Evolutionary conservation across 2,329 filamentous ascomycete genomes (phyloP).

Genomic region (Calonectria pseudoturangicola): DNA sequence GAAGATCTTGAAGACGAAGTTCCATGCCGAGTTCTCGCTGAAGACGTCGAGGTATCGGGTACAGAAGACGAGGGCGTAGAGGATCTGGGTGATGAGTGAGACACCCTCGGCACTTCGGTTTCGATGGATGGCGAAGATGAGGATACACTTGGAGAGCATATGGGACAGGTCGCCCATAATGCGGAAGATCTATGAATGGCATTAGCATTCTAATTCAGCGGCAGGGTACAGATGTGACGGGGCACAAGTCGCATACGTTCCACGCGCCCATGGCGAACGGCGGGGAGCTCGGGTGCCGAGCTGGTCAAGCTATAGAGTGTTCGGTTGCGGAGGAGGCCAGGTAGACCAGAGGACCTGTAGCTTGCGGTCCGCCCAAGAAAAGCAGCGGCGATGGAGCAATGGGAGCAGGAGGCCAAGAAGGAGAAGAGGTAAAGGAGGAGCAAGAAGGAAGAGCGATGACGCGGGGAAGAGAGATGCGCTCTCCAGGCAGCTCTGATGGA

Average conservation of each 20-base stretch:
- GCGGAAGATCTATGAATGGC: constrained; percentile 76
- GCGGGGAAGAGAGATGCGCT: constrained; percentile 43
- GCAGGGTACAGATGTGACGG: background rate
- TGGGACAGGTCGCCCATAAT: constrained; percentile 90
- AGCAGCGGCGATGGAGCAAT: background rate
- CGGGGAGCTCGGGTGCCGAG: constrained; percentile 45
- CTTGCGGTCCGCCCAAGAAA: background rate
- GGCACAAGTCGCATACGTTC: constrained; percentile 59
- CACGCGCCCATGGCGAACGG: constrained; percentile 62
- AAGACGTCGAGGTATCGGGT: constrained; percentile 93
- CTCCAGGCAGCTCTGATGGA: constrained; percentile 49
- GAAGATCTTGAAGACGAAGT: constrained; percentile 90
- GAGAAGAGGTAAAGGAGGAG: background rate
- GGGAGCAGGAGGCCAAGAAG: background rate
- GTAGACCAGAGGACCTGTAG: constrained; percentile 39
- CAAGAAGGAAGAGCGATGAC: constrained; percentile 21
- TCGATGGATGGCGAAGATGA: constrained; percentile 92
- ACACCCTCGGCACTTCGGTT: constrained; percentile 94
- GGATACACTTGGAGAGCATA: constrained; percentile 89
- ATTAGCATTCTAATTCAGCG: constrained; percentile 34
- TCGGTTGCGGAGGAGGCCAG: constrained; percentile 35
- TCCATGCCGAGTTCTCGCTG: constrained; percentile 75
- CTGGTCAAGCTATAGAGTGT: constrained; percentile 26
- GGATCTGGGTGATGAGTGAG: constrained; percentile 91
- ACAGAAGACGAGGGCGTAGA: constrained; percentile 91